Evolutionary conservation across 2,329 filamentous ascomycete species (phyloP).

Genomic region (Periglandula ipomoeae): DNA sequence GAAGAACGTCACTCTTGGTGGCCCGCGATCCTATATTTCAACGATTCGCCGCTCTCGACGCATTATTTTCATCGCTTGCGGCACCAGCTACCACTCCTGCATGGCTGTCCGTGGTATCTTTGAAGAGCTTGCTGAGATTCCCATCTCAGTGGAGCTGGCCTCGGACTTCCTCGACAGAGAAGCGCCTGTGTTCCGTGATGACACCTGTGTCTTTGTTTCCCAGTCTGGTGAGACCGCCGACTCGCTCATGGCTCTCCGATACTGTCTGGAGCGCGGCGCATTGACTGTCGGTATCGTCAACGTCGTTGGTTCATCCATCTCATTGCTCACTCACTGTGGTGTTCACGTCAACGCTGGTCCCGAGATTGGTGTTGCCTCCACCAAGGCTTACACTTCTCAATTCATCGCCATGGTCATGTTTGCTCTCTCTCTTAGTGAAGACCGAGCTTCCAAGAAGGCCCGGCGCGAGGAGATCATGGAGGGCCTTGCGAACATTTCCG

Average conservation of each 20-base stretch:
- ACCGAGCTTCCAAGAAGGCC: conserved; percentile 88
- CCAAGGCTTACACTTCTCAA: conserved; percentile 98
- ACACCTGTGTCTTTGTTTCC: conserved; percentile 97
- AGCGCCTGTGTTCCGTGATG: conserved; percentile 97
- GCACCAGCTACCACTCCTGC: conserved; percentile 97
- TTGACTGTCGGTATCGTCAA: conserved; percentile 98
- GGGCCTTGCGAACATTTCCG: conserved; percentile 76
- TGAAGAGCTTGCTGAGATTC: conserved; percentile 96
- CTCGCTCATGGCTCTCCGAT: conserved; percentile 91
- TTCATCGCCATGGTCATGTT: conserved; percentile 99
- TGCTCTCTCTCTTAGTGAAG: conserved; percentile 88
- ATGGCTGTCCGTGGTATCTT: conserved; percentile 98
- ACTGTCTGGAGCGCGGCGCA: conserved; percentile 95
- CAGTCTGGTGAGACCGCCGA: conserved; percentile 98
- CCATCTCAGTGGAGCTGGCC: conserved; percentile 91
- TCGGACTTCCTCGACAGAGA: conserved; percentile 97
- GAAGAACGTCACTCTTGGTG: conserved; percentile 92
- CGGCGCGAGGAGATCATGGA: conserved; percentile 94
- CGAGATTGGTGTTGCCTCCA: conserved; percentile 97
- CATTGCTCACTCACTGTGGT: conserved; percentile 97
- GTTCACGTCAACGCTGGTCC: conserved; percentile 98
- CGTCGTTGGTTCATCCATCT: conserved; percentile 96
- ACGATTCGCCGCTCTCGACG: conserved; percentile 94
- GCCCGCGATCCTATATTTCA: conserved; percentile 88
- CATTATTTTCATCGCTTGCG: conserved; percentile 98